A percentile compares a stretch with the other conserved stretches of the same genome.
phyloP scores from a whole-genome alignment of 768 basidiomycete genomes.

The Pisolithus albus region DNA sequence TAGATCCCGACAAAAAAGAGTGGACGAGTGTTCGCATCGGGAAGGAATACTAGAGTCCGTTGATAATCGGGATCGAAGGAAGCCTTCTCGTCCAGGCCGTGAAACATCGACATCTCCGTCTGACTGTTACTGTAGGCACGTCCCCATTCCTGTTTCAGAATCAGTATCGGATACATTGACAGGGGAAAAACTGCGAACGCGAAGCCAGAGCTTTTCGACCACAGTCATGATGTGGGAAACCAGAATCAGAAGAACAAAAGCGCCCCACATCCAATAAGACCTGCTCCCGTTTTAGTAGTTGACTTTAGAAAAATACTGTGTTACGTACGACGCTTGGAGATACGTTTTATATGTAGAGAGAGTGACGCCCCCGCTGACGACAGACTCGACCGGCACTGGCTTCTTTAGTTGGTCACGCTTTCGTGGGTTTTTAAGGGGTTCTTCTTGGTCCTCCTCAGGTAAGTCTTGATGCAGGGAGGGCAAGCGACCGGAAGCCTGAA shows the following conservation, averaged over 20 bases:
- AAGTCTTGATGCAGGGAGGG: constrained; percentile 53
- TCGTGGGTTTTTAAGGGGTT: constrained; percentile 13
- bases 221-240: constrained; percentile 22
- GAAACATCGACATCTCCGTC: neutral
- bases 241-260: constrained; percentile 16
- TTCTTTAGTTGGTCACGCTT: constrained; percentile 36
- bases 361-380: constrained; percentile 76
- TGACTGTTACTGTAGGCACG: constrained; percentile 12
- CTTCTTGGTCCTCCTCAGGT: constrained; percentile 43
- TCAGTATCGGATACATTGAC: neutral
- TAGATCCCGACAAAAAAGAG: constrained; percentile 69
- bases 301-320: neutral
- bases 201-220: constrained; percentile 26
- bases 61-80: constrained; percentile 2
- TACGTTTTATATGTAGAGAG: constrained; percentile 68
- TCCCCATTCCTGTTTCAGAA: constrained; percentile 21
- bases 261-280: constrained; percentile 27
- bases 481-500: constrained; percentile 54
- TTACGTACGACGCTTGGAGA: constrained; percentile 55
- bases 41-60: constrained; percentile 25
- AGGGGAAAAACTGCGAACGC: constrained; percentile 9
- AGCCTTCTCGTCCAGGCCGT: no score
- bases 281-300: constrained; percentile 8
- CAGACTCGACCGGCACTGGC: constrained; percentile 75
- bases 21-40: constrained; percentile 51